These are phyloP conservation scores for Trebouxia gelatinosa DNA, from an alignment of 163 green algal species.

Conservation along the genomic window DNA sequence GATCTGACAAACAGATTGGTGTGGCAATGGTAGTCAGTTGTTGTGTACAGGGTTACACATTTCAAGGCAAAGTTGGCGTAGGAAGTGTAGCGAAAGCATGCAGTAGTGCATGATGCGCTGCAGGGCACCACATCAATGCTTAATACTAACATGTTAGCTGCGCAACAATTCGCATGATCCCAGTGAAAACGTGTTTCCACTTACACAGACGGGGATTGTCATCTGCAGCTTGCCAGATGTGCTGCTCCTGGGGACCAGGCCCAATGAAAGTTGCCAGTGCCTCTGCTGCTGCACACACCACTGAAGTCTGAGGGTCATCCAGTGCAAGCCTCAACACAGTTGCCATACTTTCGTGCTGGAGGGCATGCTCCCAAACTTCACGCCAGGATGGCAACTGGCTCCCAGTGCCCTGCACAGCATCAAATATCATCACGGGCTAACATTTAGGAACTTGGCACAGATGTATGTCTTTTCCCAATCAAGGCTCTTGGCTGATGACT, in stretches of 20 bases:
- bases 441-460: too few relatives aligned
- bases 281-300: constrained; percentile 19
- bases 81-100: too few relatives aligned
- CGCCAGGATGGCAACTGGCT: not conserved
- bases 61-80: too few relatives aligned
- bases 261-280: constrained; percentile 1
- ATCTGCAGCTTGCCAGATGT: not conserved
- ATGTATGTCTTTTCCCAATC: too few relatives aligned
- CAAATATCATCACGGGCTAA: too few relatives aligned
- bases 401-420: not conserved
- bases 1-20: too few relatives aligned
- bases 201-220: not conserved
- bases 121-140: not conserved
- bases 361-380: constrained; percentile 2
- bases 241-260: not conserved
- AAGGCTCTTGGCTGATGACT: too few relatives aligned
- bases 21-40: too few relatives aligned
- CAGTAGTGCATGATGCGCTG: not conserved
- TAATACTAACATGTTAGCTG: not conserved
- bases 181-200: not conserved
- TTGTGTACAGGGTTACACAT: too few relatives aligned
- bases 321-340: constrained; percentile 12
- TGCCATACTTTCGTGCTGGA: not conserved
- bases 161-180: not conserved
- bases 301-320: constrained; percentile 7